Evolutionary conservation across 495 filamentous ascomycete genomes (phyloP), one percentile per base, ranked within the genome.

Genomic region (Lophium mytilinum): DNA sequence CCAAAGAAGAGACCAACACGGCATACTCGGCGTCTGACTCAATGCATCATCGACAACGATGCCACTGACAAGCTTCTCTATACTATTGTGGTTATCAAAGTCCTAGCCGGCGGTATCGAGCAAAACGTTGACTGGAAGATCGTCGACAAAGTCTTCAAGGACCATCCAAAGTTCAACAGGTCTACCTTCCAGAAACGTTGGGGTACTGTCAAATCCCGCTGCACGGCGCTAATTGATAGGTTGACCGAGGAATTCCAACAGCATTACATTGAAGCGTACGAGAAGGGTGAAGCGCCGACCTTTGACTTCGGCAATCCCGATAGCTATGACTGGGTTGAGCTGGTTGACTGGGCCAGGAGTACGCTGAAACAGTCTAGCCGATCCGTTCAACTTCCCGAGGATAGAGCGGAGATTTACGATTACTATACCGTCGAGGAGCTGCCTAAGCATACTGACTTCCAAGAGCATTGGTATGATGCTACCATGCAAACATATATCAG

Each of bases 211-310:
- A 75, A 79, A 11, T 46, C 77, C 78, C 47, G 72, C 78, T 9
- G 17, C 17, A 17, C 39, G 8, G 39, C 12, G 4, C 78, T 82
- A 24, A 78, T 95, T 41, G 75, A 85, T 7, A 81, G 82, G 52
- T 72, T 97, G 65, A 83, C 85, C 30, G 71, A 72, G n/a, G 83
- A 87, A 58, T 95, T 97, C 66, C 86, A 89, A 58, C 76, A 83
- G 35, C 75, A 75, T 14, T 96, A 89, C 66, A 71, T 90, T 17
- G 76, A 79, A 41, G 94, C 88, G 0, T 97, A 96, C 64, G 80
- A 80, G 49, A 75, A 78, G 3, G 79, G 79, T 9, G 74, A 85
- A 50, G 58, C 97, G 0, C 85, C 87, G 1, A 64, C 72, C 1
- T 77, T 99, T 34, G 76, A 96, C 68, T 92, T 83, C 57, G 72